Evolutionary conservation across 2,329 filamentous ascomycete genomes (phyloP).

Genomic region (Aspergillus calidoustus): DNA sequence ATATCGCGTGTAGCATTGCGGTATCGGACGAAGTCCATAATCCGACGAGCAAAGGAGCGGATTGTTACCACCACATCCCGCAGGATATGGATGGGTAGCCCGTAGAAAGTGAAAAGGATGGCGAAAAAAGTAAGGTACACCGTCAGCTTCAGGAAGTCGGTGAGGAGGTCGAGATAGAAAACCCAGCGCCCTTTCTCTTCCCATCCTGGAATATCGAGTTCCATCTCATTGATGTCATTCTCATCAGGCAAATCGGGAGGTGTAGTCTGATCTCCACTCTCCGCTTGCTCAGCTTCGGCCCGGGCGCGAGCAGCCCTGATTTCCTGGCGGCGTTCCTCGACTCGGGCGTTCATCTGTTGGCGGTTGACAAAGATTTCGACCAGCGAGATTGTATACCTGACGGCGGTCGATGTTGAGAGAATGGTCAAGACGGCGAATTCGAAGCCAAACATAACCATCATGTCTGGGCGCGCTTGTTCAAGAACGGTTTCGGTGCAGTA

Average conservation of each 20-base stretch:
- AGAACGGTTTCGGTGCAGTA: conserved; percentile 85
- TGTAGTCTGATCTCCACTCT: conserved; percentile 42
- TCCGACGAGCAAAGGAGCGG: conserved; percentile 84
- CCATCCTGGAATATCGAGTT: conserved; percentile 95
- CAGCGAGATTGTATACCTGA: conserved; percentile 78
- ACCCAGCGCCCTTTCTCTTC: conserved; percentile 94
- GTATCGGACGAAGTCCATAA: conserved; percentile 88
- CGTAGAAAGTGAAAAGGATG: conserved; percentile 91
- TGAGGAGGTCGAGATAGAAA: conserved; percentile 82
- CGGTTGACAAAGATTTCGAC: conserved; percentile 76
- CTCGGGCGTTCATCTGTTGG: conserved; percentile 71
- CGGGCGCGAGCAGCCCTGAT: conserved; percentile 61
- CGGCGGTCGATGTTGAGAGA: conserved; percentile 76
- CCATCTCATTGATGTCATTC: conserved; percentile 86
- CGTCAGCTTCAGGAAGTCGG: conserved; percentile 86
- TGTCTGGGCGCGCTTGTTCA: conserved; percentile 85
- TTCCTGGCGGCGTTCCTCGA: conserved; percentile 71
- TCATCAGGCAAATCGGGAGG: conserved; percentile 61
- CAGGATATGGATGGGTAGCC: conserved; percentile 94
- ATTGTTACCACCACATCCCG: conserved; percentile 93
- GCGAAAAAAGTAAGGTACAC: conserved; percentile 93
- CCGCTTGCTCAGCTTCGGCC: conserved; percentile 45
- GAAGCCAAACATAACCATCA: conserved; percentile 99
- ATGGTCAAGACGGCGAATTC: conserved; percentile 90
- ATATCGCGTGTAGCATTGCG: conserved; percentile 91